phyloP scores from a whole-genome alignment of 345 rosid species.

The Lepidium africanum region DNA sequence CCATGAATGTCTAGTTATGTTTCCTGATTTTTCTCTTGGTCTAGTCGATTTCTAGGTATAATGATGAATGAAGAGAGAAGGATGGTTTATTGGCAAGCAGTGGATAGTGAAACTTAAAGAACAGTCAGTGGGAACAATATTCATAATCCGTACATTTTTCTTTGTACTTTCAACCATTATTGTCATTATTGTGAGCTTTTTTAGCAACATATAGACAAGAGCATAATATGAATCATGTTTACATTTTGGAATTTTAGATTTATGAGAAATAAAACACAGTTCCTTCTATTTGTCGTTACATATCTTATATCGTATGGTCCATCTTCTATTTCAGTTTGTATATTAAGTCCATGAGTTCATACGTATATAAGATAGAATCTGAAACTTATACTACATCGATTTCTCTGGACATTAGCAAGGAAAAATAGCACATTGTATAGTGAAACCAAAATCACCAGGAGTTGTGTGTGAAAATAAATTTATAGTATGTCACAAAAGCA shows the following conservation, averaged over 20 bases:
- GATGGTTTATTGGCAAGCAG: not conserved
- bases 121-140: not conserved
- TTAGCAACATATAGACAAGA: not conserved
- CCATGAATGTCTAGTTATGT: not conserved
- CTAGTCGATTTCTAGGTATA: not conserved
- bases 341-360: not conserved
- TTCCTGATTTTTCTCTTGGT: not conserved
- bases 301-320: not conserved
- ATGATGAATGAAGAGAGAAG: not conserved
- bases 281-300: not conserved
- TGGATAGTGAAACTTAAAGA: slow-evolving; percentile 2
- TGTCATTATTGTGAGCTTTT: not conserved
- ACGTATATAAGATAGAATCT: not conserved
- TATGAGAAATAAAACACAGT: not conserved
- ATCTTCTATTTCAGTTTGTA: not conserved
- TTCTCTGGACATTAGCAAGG: slow-evolving; percentile 15
- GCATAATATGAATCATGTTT: not conserved
- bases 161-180: slow-evolving; percentile 3
- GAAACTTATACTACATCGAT: not conserved
- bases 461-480: too few relatives aligned
- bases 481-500: too few relatives aligned
- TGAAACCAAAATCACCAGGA: not conserved
- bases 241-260: not conserved
- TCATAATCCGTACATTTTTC: slow-evolving; percentile 4
- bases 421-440: not conserved